Conservation (phyloP, 306 rosid genomes). For the Dicorynia guianensis region DNA sequence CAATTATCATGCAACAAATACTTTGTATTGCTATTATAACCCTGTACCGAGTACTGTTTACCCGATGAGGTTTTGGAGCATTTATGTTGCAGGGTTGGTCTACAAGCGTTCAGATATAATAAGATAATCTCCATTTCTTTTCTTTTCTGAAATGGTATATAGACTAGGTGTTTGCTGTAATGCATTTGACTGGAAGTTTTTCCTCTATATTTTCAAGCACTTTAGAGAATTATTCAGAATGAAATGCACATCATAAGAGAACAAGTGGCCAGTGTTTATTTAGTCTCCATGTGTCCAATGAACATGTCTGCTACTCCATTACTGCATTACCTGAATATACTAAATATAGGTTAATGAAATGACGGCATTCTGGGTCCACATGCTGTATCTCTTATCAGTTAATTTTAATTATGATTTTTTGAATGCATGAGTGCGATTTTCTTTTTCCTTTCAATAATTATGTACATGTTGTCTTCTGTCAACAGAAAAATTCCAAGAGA, state of each 20-base stretch:
- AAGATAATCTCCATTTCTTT: neutral
- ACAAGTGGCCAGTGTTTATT: constrained; percentile 2
- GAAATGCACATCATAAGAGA: constrained; percentile 27
- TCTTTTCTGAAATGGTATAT: neutral
- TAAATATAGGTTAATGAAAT: neutral
- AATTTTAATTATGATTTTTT: constrained; percentile 12
- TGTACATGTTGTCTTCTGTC: constrained; percentile 29
- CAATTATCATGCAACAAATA: neutral
- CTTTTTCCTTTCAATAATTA: constrained; percentile 22
- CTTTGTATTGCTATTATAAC: neutral
- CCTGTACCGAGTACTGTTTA: neutral
- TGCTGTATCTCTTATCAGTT: neutral
- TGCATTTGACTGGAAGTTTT: neutral
- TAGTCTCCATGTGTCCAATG: neutral
- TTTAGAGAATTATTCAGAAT: constrained; percentile 1
- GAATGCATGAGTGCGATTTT: constrained; percentile 11
- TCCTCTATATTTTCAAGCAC: neutral
- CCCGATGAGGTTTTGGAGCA: constrained; percentile 9
- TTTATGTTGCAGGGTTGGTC: constrained; percentile 12
- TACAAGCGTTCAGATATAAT: neutral
- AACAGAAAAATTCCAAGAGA: constrained; percentile 97
- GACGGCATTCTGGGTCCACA: neutral
- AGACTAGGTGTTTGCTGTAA: constrained; percentile 1
- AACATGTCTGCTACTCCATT: neutral
- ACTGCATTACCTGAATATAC: neutral